These are phyloP conservation scores for Tremellales sp. DNA, from an alignment of 1,284 basidiomycete genomes.

Conservation along the genomic window DNA sequence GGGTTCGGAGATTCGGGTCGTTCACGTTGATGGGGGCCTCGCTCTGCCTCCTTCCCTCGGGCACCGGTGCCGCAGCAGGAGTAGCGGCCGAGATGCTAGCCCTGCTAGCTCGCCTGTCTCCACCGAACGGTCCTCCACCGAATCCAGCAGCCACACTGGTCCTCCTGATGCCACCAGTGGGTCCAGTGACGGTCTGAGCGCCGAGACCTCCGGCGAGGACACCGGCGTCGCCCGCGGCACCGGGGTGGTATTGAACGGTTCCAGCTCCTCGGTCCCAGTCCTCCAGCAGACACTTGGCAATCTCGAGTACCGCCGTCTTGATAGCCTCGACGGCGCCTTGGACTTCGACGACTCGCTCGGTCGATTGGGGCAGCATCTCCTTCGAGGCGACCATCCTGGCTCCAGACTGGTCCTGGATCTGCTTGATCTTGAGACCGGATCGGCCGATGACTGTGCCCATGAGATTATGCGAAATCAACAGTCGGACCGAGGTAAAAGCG, in stretches of 20 bases:
- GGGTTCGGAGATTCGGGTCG: constrained; percentile 79
- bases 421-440: constrained; percentile 96
- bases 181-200: constrained; percentile 47
- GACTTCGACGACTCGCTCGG: constrained; percentile 95
- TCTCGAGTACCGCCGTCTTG: constrained; percentile 86
- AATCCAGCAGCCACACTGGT: constrained; percentile 39
- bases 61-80: constrained; percentile 16
- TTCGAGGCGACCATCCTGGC: constrained; percentile 97
- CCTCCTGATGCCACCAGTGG: constrained; percentile 49
- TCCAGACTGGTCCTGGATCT: constrained; percentile 95
- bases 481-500: constrained; percentile 82
- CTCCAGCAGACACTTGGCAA: constrained; percentile 89
- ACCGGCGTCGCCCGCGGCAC: constrained; percentile 67
- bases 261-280: constrained; percentile 93
- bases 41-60: constrained; percentile 28
- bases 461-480: constrained; percentile 95
- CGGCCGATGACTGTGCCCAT: constrained; percentile 99
- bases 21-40: constrained; percentile 55
- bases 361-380: constrained; percentile 97
- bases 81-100: constrained; percentile 16
- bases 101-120: constrained; percentile 19
- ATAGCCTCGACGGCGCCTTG: constrained; percentile 89
- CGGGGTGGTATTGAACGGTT: constrained; percentile 93
- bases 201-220: constrained; percentile 53
- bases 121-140: constrained; percentile 29